Percentiles rank a stretch among this genome's conserved stretches.
Conservation (phyloP, 495 filamentous ascomycete genomes). For the Darksidea phi region DNA sequence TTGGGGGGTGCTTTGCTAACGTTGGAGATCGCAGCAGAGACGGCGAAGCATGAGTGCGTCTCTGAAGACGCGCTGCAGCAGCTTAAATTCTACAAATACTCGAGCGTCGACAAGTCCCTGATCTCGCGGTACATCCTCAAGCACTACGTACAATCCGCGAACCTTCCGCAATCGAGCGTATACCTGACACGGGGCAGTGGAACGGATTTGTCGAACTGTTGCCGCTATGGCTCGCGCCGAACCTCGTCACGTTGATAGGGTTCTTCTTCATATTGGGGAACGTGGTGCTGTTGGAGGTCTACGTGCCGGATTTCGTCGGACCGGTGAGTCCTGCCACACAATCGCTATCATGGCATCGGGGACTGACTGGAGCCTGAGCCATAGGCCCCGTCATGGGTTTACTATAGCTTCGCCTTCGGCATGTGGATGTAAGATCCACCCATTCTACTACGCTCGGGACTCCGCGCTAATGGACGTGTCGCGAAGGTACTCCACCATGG, state of each 20-base stretch:
- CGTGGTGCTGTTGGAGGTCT: constrained; percentile 73
- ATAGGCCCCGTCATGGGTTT: constrained; percentile 84
- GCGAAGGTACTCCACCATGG: constrained; percentile 89
- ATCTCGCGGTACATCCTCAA: constrained; percentile 90
- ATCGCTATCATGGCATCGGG: neutral
- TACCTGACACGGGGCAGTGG: constrained; percentile 62
- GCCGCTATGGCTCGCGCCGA: constrained; percentile 94
- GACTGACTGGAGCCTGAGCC: constrained; percentile 2
- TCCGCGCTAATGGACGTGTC: constrained; percentile 1
- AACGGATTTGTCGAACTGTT: constrained; percentile 92
- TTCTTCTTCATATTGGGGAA: constrained; percentile 93
- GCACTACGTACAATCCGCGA: constrained; percentile 73
- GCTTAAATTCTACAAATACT: constrained; percentile 95
- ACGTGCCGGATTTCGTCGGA: constrained; percentile 88
- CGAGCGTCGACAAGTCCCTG: constrained; percentile 92
- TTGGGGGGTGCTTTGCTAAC: constrained; percentile 10
- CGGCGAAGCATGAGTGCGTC: constrained; percentile 57
- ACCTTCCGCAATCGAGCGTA: constrained; percentile 2
- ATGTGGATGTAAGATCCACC: constrained; percentile 73
- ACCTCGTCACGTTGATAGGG: constrained; percentile 93
- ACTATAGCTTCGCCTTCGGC: constrained; percentile 90
- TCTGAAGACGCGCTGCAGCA: constrained; percentile 73
- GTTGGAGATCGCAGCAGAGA: constrained; percentile 28
- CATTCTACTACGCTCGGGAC: neutral
- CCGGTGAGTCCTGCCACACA: constrained; percentile 59